Evolutionary conservation across 495 filamentous ascomycete species (phyloP).

Genomic region (Podospora anserina): DNA sequence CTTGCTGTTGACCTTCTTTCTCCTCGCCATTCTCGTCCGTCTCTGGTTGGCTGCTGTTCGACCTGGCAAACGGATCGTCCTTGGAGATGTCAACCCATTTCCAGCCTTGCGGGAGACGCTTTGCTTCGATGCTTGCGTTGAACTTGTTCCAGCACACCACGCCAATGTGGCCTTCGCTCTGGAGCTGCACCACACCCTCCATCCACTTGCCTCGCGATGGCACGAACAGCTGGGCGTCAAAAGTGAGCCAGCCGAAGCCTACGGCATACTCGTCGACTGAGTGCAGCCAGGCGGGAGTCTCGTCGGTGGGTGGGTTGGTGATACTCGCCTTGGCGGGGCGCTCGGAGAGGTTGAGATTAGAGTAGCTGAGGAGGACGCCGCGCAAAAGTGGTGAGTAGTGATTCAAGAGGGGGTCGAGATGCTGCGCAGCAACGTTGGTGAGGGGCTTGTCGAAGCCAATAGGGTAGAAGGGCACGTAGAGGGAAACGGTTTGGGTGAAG

Average conservation of each 20-base stretch:
- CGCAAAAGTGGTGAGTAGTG: constrained; percentile 46
- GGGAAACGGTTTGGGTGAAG: constrained; percentile 47
- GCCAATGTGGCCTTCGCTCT: constrained; percentile 49
- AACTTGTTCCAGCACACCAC: constrained; percentile 50
- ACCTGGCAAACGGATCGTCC: constrained; percentile 9
- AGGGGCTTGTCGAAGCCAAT: constrained; percentile 44
- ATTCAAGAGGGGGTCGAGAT: constrained; percentile 45
- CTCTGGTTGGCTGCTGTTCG: constrained; percentile 5
- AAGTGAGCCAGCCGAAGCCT: constrained; percentile 47
- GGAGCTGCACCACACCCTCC: constrained; percentile 48
- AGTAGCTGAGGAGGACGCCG: constrained; percentile 46
- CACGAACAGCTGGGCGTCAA: constrained; percentile 44
- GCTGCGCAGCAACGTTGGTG: constrained; percentile 43
- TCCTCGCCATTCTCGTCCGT: neutral
- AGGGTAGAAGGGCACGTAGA: constrained; percentile 48
- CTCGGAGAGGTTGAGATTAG: constrained; percentile 46
- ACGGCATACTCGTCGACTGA: constrained; percentile 47
- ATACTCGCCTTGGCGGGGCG: constrained; percentile 35
- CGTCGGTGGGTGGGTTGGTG: constrained; percentile 35
- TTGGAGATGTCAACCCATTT: constrained; percentile 43
- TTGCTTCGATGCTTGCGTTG: constrained; percentile 50
- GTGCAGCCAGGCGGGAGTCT: constrained; percentile 38
- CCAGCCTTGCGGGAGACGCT: constrained; percentile 45
- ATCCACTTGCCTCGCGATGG: constrained; percentile 48
- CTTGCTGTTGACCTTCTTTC: constrained; percentile 18